Evolutionary conservation across 192 early-diverging fungal species (phyloP).

Genomic region (Coemansia sp.): DNA sequence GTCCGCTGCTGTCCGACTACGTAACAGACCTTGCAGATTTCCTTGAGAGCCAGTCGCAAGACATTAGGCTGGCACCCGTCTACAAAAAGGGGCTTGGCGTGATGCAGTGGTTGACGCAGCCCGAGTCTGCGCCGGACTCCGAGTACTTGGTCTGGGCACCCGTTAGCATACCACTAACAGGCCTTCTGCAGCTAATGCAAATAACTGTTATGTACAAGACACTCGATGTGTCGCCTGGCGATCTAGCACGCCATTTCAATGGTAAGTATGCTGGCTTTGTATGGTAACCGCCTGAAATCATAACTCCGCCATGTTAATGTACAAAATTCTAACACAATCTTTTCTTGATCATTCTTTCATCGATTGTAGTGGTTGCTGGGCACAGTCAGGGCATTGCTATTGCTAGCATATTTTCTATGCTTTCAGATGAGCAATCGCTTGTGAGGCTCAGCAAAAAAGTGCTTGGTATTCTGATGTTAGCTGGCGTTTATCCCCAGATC

Average conservation of each 20-base stretch:
- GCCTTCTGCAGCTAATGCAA: conserved; percentile 83
- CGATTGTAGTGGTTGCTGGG: conserved; percentile 55
- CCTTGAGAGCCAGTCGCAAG: conserved; percentile 56
- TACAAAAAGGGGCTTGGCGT: conserved; percentile 70
- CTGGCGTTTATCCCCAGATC: conserved; percentile 76
- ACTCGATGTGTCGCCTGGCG: conserved; percentile 57
- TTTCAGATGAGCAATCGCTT: conserved; percentile 78
- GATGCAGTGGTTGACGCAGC: conserved; percentile 69
- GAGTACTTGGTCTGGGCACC: conserved; percentile 71
- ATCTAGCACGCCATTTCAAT: conserved; percentile 14
- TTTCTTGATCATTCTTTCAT: background rate
- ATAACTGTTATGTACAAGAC: conserved; percentile 67
- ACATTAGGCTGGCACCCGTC: conserved; percentile 53
- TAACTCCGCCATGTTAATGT: background rate
- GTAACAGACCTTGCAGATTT: conserved; percentile 68
- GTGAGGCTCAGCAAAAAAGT: conserved; percentile 72
- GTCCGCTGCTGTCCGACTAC: conserved; percentile 68
- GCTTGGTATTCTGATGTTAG: conserved; percentile 77
- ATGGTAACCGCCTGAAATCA: background rate
- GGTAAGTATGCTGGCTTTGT: conserved; percentile 10
- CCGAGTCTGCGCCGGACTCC: conserved; percentile 64
- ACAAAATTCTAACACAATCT: background rate
- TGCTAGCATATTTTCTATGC: conserved; percentile 76
- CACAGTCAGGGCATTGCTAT: too few relatives aligned
- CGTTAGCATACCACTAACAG: conserved; percentile 79